Base-by-base conservation (phyloP, 306 rosid genomes). In the Vigna trinervia region DNA sequence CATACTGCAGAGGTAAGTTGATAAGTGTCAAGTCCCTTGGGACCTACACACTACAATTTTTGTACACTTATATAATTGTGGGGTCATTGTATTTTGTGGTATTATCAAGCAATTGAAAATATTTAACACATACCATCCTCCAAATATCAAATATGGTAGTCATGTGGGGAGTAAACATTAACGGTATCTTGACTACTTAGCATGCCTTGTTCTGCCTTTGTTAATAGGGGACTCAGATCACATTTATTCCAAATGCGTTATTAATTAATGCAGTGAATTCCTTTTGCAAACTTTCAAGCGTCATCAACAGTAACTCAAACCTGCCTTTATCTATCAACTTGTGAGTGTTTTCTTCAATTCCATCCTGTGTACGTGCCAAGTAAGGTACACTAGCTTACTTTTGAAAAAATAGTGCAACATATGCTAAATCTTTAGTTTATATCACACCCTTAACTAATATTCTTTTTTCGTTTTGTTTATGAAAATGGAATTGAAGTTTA, bases 11-110 rank as follows among this genome's bases (percentile, higher is more conserved):
- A 62, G 78, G 17, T 30, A 8, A 72, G 78, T 76, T 71, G 76
- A 82, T 28, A 62, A 74, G 43, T 63, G 60, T 77, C 81, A 72
- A 77, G 84, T 73, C 41, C 53, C 73, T 12, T 76, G 63, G 77
- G 80, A 48, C 43, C 51, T 71, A 15, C 48, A 81, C 65, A 73
- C 81, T 60, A 46, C 70, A 69, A 64, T 64, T 71, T 86, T 72
- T 86, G 85, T 81, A 66, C 69, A 82, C 57, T 26, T 79, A 5
- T 62, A 61, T 65, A 71, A 76, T 73, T 73, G 62, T 75, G 80
- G 69, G 64, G 60, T 36, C 69, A 7, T 38, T 36, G 79, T 57
- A 17, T 61, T 69, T 71, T 73, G 74, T 73, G 74, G 43, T 60
- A 39, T 46, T 32, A 17, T 51, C 15, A 47, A 17, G 65, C 51